phyloP scores from a whole-genome alignment of 306 rosid species.

The Cicer judaicum region DNA sequence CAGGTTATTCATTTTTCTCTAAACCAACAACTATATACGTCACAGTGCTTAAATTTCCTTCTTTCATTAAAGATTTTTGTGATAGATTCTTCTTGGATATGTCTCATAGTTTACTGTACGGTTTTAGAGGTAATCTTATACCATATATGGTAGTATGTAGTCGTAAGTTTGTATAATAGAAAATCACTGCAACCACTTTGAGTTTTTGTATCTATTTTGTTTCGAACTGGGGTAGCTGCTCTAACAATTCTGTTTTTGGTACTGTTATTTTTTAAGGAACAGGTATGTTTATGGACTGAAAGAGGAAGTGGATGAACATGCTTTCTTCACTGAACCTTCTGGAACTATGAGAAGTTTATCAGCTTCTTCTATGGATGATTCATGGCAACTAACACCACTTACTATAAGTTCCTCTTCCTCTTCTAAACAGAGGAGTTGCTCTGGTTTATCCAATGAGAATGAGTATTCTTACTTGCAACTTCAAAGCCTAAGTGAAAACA shows the following conservation, averaged over 20 bases:
- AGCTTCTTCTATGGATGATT: slow-evolving; percentile 73
- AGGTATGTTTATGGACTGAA: slow-evolving; percentile 72
- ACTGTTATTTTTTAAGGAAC: slow-evolving; percentile 46
- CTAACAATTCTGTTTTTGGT: slow-evolving; percentile 7
- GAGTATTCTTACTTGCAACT: slow-evolving; percentile 78
- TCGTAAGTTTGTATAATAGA: too few species aligned
- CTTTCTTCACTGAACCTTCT: slow-evolving; percentile 89
- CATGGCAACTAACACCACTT: slow-evolving; percentile 88
- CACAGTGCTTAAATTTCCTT: not conserved
- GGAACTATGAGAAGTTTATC: slow-evolving; percentile 76
- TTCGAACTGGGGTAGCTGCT: too few species aligned
- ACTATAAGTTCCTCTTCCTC: slow-evolving; percentile 80
- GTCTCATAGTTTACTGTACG: too few species aligned
- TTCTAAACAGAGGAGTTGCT: slow-evolving; percentile 67
- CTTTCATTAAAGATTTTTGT: not conserved
- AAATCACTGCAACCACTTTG: too few species aligned
- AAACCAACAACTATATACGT: not conserved
- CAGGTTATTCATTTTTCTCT: slow-evolving; percentile 56
- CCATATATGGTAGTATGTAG: too few species aligned
- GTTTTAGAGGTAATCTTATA: too few species aligned
- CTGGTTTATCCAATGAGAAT: slow-evolving; percentile 55
- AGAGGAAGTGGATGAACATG: slow-evolving; percentile 83
- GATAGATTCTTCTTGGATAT: not conserved
- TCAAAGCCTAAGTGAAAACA: slow-evolving; percentile 49
- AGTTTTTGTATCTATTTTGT: too few species aligned